Evolutionary conservation across 2,329 filamentous ascomycete genomes (phyloP).

Genomic region (Graphium sp.): DNA sequence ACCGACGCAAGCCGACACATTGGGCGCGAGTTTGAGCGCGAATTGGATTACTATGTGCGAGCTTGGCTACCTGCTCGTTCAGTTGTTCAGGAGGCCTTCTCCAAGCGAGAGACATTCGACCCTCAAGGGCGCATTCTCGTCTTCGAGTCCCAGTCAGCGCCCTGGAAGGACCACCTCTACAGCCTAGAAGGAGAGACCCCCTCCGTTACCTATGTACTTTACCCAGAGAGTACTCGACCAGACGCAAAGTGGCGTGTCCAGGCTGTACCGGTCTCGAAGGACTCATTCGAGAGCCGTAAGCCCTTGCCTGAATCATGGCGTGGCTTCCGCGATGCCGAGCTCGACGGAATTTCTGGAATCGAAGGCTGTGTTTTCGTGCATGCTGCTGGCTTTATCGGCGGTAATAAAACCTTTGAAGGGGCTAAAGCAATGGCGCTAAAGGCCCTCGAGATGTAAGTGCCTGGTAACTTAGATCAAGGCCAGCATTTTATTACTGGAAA

Average conservation of each 20-base stretch:
- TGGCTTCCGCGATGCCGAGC: constrained; percentile 70
- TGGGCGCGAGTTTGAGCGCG: constrained; percentile 73
- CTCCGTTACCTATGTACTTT: constrained; percentile 68
- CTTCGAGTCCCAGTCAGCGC: constrained; percentile 59
- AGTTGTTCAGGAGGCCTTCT: constrained; percentile 62
- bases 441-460: constrained; percentile 31
- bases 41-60: constrained; percentile 56
- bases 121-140: constrained; percentile 65
- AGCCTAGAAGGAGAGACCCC: constrained; percentile 52
- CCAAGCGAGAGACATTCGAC: constrained; percentile 50
- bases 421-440: constrained; percentile 72
- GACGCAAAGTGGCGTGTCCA: constrained; percentile 87
- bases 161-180: constrained; percentile 96
- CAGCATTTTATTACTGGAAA: no score
- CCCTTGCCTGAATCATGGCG: constrained; percentile 84
- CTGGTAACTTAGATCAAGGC: no score
- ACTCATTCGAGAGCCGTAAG: constrained; percentile 84
- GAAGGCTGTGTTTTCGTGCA: constrained; percentile 81
- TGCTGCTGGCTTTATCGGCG: constrained; percentile 88
- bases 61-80: constrained; percentile 80
- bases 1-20: constrained; percentile 62
- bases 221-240: constrained; percentile 63
- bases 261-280: constrained; percentile 68
- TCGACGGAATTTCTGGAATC: constrained; percentile 56
- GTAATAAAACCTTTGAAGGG: constrained; percentile 82